A percentile compares a stretch with the other conserved stretches of the same genome.
Evolutionary conservation across 164 flowering plant species (phyloP).

Genomic region (Amborella trichopoda): DNA sequence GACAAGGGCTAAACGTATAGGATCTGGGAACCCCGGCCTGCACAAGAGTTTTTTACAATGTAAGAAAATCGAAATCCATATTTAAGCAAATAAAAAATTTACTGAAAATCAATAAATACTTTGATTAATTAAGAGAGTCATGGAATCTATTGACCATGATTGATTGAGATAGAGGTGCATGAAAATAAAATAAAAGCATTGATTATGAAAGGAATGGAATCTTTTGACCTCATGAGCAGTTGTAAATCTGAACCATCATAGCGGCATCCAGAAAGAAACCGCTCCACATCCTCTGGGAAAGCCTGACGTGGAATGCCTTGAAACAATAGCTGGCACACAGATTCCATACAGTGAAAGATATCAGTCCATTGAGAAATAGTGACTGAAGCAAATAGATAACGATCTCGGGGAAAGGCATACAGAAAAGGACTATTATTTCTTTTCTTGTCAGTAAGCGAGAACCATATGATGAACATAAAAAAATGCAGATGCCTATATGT

Average conservation of each 20-base stretch:
- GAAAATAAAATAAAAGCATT: too few relatives aligned
- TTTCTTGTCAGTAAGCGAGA: too few relatives aligned
- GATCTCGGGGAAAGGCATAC: too few relatives aligned
- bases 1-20: slow-evolving; percentile 33
- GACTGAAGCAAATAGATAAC: too few relatives aligned
- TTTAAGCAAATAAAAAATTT: background rate
- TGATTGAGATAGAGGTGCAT: too few relatives aligned
- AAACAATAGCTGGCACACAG: slow-evolving; percentile 36
- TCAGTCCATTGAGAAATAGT: background rate
- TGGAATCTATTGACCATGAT: background rate
- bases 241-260: slow-evolving; percentile 27
- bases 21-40: slow-evolving; percentile 20
- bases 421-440: too few relatives aligned
- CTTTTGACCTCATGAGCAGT: slow-evolving; percentile 25
- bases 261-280: slow-evolving; percentile 52
- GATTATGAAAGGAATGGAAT: too few relatives aligned
- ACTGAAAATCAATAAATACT: background rate
- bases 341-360: background rate
- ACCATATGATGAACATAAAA: too few relatives aligned
- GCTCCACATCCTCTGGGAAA: slow-evolving; percentile 46
- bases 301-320: slow-evolving; percentile 58
- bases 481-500: too few relatives aligned
- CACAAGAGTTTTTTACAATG: too few relatives aligned
- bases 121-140: background rate
- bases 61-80: background rate